Evolutionary conservation across 2,329 filamentous ascomycete species (phyloP), one percentile per base, ranked within the genome.

Genomic region (Ceratocystis ficicola): DNA sequence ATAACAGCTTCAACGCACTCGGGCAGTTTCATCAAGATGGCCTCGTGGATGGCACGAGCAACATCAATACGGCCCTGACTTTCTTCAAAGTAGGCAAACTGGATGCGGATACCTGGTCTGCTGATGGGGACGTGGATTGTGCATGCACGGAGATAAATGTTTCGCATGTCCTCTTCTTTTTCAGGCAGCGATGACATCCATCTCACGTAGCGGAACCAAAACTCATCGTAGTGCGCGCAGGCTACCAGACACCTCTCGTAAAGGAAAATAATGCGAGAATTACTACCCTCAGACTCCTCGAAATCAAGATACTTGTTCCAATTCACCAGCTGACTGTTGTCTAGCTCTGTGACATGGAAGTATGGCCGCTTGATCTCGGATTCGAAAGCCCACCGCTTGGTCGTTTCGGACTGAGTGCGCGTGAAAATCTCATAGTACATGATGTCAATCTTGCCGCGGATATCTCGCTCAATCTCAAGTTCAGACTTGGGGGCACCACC

Each of bases 231-330:
- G 70, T 95, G 88, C 17, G 94, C 93, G 72, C 90, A 95, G 0
- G 90, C 93, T 44, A 96, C 90, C 64, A 99, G 77, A 71, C 92
- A 97, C 63, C 94, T 86, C 78, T 99, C 94, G 73, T 99, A 97
- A 41, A 99, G 77, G 72, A 94, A 94, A 5, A 88, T 83, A 59
- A 82, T 87, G 67, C 94, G 84, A 15, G 80, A 76, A 70, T 86
- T 90, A 69, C 92, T 85, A 64, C 89, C 90, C 74, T 96, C 88
- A 0, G 81, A 77, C 76, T 99, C 94, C 73, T 99, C 94, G 71
- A 95, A 97, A 73, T 97, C 93, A 57, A 99, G 83, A 72, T 97
- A 99, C 72, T 95, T 95, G 71, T 89, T 85, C 94, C 94, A 99
- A 75, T 96, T 96, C 46, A 78, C 80, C 20, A 99, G 77, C 73